Percentiles rank a stretch among this genome's conserved stretches.
phyloP scores from a whole-genome alignment of 73 alveolate species.

The Tetrahymena thermophila region DNA sequence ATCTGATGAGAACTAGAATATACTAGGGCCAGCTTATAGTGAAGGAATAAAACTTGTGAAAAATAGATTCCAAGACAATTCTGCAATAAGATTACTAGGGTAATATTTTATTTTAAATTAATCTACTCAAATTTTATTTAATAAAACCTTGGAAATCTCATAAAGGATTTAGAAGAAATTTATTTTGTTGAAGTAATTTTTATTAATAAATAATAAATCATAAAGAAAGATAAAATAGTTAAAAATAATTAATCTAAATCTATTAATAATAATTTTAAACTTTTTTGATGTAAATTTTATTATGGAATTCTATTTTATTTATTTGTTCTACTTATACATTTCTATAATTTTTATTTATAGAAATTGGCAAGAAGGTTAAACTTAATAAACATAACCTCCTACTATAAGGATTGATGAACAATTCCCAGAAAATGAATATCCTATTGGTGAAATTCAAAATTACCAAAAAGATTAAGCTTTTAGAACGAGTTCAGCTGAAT shows the following conservation, averaged over 20 bases:
- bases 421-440: constrained; percentile 76
- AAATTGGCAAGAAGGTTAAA: constrained; percentile 18
- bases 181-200: no score
- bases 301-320: no score
- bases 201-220: no score
- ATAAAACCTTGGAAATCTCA: background rate
- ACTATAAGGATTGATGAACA: constrained; percentile 78
- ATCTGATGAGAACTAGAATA: background rate
- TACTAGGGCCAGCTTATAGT: constrained; percentile 9
- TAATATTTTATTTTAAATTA: no score
- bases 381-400: constrained; percentile 87
- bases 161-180: no score
- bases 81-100: background rate
- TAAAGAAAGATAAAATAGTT: no score
- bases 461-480: constrained; percentile 68
- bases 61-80: background rate
- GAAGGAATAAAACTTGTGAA: background rate
- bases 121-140: background rate
- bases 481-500: constrained; percentile 74
- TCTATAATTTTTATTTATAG: background rate
- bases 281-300: no score
- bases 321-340: no score
- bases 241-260: no score
- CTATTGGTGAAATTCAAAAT: constrained; percentile 70
- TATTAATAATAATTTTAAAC: no score